A percentile compares a stretch with the other conserved stretches of the same genome.
Evolutionary conservation across 2,329 filamentous ascomycete genomes (phyloP).

Genomic region (Bipolaris cookei): DNA sequence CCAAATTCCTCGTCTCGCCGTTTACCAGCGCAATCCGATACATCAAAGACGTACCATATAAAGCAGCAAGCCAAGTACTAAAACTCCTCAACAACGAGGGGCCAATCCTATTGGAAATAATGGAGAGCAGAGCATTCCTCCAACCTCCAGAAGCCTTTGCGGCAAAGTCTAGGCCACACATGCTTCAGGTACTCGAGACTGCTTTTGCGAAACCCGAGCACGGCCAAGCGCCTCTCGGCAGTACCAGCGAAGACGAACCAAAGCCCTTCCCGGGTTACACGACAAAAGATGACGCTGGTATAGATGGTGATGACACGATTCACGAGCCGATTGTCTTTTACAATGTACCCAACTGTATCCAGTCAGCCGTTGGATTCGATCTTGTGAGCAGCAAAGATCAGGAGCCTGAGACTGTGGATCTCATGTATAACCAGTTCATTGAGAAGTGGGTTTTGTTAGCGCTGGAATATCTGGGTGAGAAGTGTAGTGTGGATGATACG

Average conservation of each 20-base stretch:
- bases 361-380: conserved; percentile 67
- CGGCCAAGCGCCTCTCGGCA: conserved; percentile 19
- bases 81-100: conserved; percentile 64
- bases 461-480: conserved; percentile 65
- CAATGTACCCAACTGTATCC: conserved; percentile 81
- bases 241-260: conserved; percentile 5
- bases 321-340: conserved; percentile 79
- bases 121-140: conserved; percentile 45
- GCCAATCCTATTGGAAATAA: conserved; percentile 53
- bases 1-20: conserved; percentile 83
- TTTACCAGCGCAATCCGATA: conserved; percentile 81
- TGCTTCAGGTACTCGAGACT: conserved; percentile 14
- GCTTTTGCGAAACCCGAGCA: conserved; percentile 11
- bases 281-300: conserved; percentile 81
- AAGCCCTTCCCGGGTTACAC: conserved; percentile 79
- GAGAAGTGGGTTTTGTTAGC: conserved; percentile 80
- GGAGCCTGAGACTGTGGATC: conserved; percentile 75
- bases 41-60: conserved; percentile 81
- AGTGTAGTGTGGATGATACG: conserved; percentile 59
- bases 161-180: conserved; percentile 29
- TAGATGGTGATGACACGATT: conserved; percentile 87
- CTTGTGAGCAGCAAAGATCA: conserved; percentile 33
- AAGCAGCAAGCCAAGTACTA: conserved; percentile 72
- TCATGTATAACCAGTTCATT: conserved; percentile 92
- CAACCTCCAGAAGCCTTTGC: conserved; percentile 56